Percentiles rank a stretch among this genome's conserved stretches.
These are phyloP conservation scores for Zea mays DNA, from an alignment of 176 grass and related monocot species.

Conservation along the genomic window Zm-B73-REFERENCE-NAM-5.0 NC_050098.1:194592001-194592500, in stretches of 20 bases:
- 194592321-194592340: constrained; percentile 28
- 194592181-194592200: background rate
- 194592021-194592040: constrained; percentile 8
- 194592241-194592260: constrained; percentile 55
- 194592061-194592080: background rate
- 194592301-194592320: constrained; percentile 12
- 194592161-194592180: constrained; percentile 9
- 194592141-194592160: constrained; percentile 6
- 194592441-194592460: constrained; percentile 16
- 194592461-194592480: constrained; percentile 48
- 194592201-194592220: background rate
- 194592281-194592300: constrained; percentile 21
- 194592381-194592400: constrained; percentile 1
- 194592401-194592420: constrained; percentile 31
- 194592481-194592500: constrained; percentile 52
- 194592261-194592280: constrained; percentile 44
- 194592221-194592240: background rate
- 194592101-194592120: constrained; percentile 10
- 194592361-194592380: constrained; percentile 47
- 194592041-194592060: background rate
- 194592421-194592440: constrained; percentile 41
- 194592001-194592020: background rate
- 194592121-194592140: background rate
- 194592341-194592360: background rate
- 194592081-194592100: constrained; percentile 25